Conservation (phyloP, 2,329 filamentous ascomycete genomes). For the Diplodia corticola region DNA sequence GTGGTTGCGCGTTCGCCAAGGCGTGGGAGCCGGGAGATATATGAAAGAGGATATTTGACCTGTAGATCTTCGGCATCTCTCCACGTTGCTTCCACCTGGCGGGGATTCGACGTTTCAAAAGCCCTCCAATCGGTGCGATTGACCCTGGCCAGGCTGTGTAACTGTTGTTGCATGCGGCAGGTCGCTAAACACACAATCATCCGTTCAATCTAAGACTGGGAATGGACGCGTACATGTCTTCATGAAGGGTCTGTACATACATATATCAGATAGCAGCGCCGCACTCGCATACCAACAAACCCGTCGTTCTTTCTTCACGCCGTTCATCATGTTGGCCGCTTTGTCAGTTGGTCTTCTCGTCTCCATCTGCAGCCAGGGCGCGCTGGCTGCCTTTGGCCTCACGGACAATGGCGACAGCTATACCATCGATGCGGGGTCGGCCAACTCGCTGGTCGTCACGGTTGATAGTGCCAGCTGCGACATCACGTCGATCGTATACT, state of each 20-base stretch:
- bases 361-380: constrained; percentile 22
- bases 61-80: neutral
- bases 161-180: neutral
- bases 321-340: neutral
- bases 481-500: constrained; percentile 63
- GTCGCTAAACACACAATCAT: neutral
- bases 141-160: neutral
- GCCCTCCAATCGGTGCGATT: constrained; percentile 1
- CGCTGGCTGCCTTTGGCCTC: constrained; percentile 39
- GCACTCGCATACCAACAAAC: too few species aligned
- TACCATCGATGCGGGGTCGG: constrained; percentile 38
- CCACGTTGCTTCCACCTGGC: neutral
- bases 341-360: neutral
- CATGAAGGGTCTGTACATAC: neutral
- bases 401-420: constrained; percentile 34
- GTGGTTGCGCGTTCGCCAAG: neutral
- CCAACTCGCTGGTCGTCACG: constrained; percentile 36
- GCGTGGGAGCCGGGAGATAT: neutral
- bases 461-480: constrained; percentile 56
- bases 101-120: neutral
- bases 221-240: neutral
- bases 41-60: neutral
- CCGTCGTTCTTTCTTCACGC: neutral
- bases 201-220: neutral
- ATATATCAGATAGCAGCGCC: neutral